These are phyloP conservation scores for Avena sativa DNA, from an alignment of 176 grass and related monocot genomes.

Conservation along the genomic window DNA sequence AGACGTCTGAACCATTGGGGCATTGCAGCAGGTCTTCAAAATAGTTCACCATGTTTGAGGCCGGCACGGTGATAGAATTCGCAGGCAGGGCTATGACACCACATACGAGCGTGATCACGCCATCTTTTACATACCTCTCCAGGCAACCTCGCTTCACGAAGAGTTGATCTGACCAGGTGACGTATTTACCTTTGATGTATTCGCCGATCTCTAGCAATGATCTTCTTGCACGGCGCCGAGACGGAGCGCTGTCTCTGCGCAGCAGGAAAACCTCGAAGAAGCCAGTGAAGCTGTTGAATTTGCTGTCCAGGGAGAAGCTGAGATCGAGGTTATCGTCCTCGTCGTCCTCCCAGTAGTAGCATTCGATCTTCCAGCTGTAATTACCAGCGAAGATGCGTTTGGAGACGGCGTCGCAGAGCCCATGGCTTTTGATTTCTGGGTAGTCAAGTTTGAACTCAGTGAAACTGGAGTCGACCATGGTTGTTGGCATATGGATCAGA, in stretches of 20 bases:
- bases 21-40: background rate
- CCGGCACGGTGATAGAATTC: background rate
- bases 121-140: background rate
- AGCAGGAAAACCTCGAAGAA: background rate
- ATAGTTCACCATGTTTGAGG: background rate
- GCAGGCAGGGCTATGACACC: background rate
- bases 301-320: background rate
- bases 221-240: background rate
- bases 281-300: background rate
- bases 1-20: slow-evolving; percentile 36
- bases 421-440: background rate
- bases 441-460: background rate
- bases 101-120: background rate
- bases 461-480: background rate
- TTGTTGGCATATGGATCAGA: background rate
- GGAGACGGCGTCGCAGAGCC: background rate
- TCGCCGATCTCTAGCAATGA: background rate
- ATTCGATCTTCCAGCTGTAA: background rate
- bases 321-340: background rate
- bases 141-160: background rate
- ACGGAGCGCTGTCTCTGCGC: background rate
- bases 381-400: background rate
- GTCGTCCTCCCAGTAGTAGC: background rate
- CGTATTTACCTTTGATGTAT: background rate
- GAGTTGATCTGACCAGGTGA: background rate